Base-by-base conservation (phyloP, 2,329 filamentous ascomycete genomes). In the Cladobotryum protrusum region DNA sequence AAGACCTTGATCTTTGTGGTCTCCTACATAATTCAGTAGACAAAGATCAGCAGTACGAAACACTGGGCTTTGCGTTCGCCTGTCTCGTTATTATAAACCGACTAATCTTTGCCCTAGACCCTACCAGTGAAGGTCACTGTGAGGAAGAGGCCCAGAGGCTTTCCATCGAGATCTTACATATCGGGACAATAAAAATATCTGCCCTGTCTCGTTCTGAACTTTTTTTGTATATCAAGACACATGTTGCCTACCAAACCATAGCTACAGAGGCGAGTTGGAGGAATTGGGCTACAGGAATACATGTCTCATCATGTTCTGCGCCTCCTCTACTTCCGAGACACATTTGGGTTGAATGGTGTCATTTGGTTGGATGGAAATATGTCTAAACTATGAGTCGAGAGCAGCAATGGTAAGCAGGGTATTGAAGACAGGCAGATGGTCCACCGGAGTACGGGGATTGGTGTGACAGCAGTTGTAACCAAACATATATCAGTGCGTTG, bases 201-300 rank as follows among this genome's bases (percentile, higher is more conserved):
- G 36, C 43, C 2, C 32, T 20, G 8, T 45, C 48, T 40, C 48
- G 45, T 7, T 42, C 48, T 12, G 35, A 45, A 18, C 43, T 49
- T 14, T 49, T 49, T 13, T 45, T 49, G 48, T 42, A 36, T 5
- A 49, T 49, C 14, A 49, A 49, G 18, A 17, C 45, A 1, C 15
- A 17, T 11, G 48, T 49, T 2, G 42, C 48, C 13, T 34, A 24
- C 13, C 19, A 7, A n/a, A 45, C 48, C 12, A 35, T 24, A 18
- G 18, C 18, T 12, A 49, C 48, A n/a, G 48, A 42, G 9, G 29
- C 17, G 4, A 45, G 43, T 24, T 49, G 48, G 48, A 37, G 29
- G 5, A 34, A 41, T 17, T 49, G 43, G 35, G 24, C 24, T 29
- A 29, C 24, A 29, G 24, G 24, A 29, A 29, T 29, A 9, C 24